Conservation (phyloP, 352 stramenopile species). For the Globisporangium radiosum region DNA sequence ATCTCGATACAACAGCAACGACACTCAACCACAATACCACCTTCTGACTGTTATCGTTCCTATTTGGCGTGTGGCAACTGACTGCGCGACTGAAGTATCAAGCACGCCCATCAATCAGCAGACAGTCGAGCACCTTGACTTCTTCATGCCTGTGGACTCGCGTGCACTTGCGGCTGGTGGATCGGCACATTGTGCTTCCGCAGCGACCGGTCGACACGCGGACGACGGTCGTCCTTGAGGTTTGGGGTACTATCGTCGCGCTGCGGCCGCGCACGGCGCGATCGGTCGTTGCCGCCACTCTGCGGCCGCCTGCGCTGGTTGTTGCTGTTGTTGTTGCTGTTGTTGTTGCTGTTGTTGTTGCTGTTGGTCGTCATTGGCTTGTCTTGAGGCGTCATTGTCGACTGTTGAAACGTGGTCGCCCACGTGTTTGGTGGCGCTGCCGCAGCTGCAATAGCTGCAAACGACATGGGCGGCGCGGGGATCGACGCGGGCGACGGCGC, state of each 20-base stretch:
- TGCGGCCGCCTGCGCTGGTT: conserved; percentile 2
- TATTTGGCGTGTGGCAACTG: too few species aligned
- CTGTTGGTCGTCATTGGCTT: conserved; percentile 18
- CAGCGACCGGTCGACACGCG: conserved; percentile 27
- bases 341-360: conserved; percentile 24
- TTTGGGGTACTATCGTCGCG: background rate
- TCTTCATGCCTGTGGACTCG: conserved; percentile 13
- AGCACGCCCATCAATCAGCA: background rate
- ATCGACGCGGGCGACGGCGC: conserved; percentile 16
- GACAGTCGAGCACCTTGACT: background rate
- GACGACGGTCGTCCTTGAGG: conserved; percentile 31
- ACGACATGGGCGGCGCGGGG: conserved; percentile 38
- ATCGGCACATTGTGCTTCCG: conserved; percentile 29
- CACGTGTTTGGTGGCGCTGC: conserved; percentile 15
- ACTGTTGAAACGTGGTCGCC: conserved; percentile 14
- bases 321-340: conserved; percentile 19
- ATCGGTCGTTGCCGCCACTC: background rate
- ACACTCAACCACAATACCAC: too few species aligned
- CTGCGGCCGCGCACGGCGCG: conserved; percentile 11
- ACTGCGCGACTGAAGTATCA: too few species aligned
- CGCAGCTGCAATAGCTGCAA: conserved; percentile 28
- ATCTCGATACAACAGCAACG: too few species aligned
- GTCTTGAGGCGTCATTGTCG: conserved; percentile 7
- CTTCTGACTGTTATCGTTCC: too few species aligned
- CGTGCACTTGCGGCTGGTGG: conserved; percentile 17